A percentile compares a stretch with the other conserved stretches of the same genome.
Conservation (phyloP, 2,329 filamentous ascomycete genomes). For the Peltaster fructicola region DNA sequence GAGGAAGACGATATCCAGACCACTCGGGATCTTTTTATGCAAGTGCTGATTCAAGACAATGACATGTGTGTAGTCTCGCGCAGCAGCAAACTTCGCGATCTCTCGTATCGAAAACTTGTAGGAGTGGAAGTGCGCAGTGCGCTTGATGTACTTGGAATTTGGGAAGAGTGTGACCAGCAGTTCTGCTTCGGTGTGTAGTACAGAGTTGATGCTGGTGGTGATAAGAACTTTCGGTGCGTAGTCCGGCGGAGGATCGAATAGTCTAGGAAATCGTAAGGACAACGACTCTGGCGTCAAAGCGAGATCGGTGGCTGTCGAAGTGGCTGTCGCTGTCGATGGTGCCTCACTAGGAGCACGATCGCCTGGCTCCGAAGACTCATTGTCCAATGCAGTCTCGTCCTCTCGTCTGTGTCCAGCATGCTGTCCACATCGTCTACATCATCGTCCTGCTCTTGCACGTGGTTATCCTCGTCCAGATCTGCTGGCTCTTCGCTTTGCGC, state of each 20-base stretch:
- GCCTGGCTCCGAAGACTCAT: slow-evolving; percentile 9
- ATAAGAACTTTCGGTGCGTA: slow-evolving; percentile 66
- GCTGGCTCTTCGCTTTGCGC: slow-evolving; percentile 12
- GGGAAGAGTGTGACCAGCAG: slow-evolving; percentile 71
- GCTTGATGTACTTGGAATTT: slow-evolving; percentile 61
- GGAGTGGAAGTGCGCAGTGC: slow-evolving; percentile 64
- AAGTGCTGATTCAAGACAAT: slow-evolving; percentile 70
- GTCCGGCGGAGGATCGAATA: slow-evolving; percentile 37
- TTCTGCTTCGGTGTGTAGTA: slow-evolving; percentile 66
- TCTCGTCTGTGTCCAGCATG: slow-evolving; percentile 54
- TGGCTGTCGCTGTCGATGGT: slow-evolving; percentile 32
- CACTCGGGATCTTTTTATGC: slow-evolving; percentile 61
- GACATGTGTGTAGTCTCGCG: slow-evolving; percentile 68
- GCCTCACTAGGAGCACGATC: slow-evolving; percentile 23
- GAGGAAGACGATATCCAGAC: slow-evolving; percentile 68
- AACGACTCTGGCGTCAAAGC: slow-evolving; percentile 43
- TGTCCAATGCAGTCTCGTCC: slow-evolving; percentile 22
- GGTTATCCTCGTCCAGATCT: slow-evolving; percentile 18
- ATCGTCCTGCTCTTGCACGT: slow-evolving; percentile 29
- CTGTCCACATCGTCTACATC: slow-evolving; percentile 50
- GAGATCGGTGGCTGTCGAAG: slow-evolving; percentile 39
- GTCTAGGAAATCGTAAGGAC: slow-evolving; percentile 40
- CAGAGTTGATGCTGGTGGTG: slow-evolving; percentile 79
- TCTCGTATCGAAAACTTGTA: slow-evolving; percentile 88
- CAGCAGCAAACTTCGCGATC: slow-evolving; percentile 69